Evolutionary conservation across 352 stramenopile genomes (phyloP).

Genomic region (Phytophthora agathidicida): DNA sequence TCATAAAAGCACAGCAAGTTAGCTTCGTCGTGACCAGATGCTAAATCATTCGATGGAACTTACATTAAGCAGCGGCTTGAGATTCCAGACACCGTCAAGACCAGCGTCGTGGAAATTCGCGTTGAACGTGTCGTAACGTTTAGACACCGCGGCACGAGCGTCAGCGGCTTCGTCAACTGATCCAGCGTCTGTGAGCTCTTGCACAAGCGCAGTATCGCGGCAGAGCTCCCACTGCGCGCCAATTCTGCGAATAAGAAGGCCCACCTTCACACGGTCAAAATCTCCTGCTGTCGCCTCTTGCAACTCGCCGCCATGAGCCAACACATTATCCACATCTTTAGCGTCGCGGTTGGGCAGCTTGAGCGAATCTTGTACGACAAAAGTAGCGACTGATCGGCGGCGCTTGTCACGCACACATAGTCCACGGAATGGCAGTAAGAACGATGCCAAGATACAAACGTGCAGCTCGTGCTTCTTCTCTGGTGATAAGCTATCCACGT

Average conservation of each 20-base stretch:
- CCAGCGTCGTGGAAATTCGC: constrained; percentile 28
- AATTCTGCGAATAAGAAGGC: constrained; percentile 64
- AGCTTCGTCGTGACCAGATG: not conserved
- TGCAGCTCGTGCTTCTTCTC: constrained; percentile 53
- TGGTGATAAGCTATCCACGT: constrained; percentile 42
- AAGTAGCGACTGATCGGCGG: constrained; percentile 43
- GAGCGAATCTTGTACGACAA: constrained; percentile 69
- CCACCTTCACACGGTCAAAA: constrained; percentile 60
- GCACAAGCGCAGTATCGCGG: constrained; percentile 53
- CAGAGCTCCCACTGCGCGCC: constrained; percentile 65
- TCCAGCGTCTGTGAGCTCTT: constrained; percentile 48
- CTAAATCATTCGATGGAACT: constrained; percentile 5
- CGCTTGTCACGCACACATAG: constrained; percentile 64
- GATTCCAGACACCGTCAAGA: constrained; percentile 58
- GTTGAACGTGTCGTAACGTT: constrained; percentile 51
- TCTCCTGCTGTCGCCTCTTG: constrained; percentile 15
- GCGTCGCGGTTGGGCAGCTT: constrained; percentile 70
- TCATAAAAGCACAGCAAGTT: constrained; percentile 3
- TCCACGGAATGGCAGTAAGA: constrained; percentile 60
- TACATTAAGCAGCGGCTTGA: constrained; percentile 79
- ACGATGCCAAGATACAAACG: constrained; percentile 57
- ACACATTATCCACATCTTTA: constrained; percentile 67
- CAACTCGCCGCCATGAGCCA: constrained; percentile 46
- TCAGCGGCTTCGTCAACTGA: constrained; percentile 6
- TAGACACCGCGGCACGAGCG: constrained; percentile 16